Evolutionary conservation across 495 filamentous ascomycete genomes (phyloP).

Genomic region (Penicillium malachiteum): DNA sequence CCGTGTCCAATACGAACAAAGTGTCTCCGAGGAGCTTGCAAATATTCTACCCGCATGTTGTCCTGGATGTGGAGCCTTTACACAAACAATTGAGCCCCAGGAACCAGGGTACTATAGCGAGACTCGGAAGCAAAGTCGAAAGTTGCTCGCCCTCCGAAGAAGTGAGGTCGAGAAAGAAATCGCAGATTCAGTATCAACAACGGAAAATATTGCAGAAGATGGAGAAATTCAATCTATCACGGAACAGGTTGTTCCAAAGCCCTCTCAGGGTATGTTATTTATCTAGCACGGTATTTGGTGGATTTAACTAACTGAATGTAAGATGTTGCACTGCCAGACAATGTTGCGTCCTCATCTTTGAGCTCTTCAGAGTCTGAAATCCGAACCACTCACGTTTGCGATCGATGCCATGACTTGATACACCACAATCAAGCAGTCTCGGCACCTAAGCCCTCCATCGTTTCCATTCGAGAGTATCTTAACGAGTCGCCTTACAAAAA

Average conservation of each 20-base stretch:
- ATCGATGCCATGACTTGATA: constrained; percentile 78
- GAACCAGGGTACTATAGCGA: constrained; percentile 75
- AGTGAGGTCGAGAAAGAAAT: constrained; percentile 36
- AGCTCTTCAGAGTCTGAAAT: constrained; percentile 12
- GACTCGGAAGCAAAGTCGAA: constrained; percentile 47
- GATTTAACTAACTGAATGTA: background rate
- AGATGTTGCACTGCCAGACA: constrained; percentile 41
- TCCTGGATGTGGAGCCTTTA: constrained; percentile 84
- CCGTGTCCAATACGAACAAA: background rate
- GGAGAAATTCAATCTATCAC: background rate
- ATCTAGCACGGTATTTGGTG: background rate
- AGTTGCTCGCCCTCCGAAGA: constrained; percentile 37
- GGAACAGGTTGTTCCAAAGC: constrained; percentile 13
- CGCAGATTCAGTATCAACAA: constrained; percentile 5
- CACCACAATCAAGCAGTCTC: constrained; percentile 70
- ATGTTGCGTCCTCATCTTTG: constrained; percentile 25
- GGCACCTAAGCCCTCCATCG: constrained; percentile 72
- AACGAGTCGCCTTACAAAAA: constrained; percentile 77
- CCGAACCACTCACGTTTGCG: constrained; percentile 58
- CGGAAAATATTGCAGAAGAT: background rate
- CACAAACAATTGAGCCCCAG: constrained; percentile 66
- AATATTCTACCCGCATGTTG: constrained; percentile 52
- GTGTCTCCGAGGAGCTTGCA: constrained; percentile 5
- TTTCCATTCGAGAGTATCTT: constrained; percentile 78
- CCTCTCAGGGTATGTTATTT: constrained; percentile 19